phyloP scores from a whole-genome alignment of 139 green algal species.

The Chlorella sp. region DNA sequence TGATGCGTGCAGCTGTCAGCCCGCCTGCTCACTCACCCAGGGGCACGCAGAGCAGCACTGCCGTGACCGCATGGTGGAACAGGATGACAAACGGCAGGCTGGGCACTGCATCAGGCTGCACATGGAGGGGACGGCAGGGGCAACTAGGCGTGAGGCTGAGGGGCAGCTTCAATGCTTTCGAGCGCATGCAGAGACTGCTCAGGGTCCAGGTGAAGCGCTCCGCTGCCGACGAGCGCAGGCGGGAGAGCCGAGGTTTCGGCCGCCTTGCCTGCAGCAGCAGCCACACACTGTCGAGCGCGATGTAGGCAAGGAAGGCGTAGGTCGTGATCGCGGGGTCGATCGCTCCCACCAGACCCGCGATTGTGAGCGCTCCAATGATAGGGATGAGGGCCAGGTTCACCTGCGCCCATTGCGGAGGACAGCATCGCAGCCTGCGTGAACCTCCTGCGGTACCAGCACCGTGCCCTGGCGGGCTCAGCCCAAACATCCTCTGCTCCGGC shows the following conservation, averaged over 20 bases:
- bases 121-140: background rate
- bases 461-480: too few relatives aligned
- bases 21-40: too few relatives aligned
- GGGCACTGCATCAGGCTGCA: conserved; percentile 42
- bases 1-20: too few relatives aligned
- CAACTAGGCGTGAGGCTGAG: background rate
- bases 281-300: conserved; percentile 52
- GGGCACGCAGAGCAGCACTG: conserved; percentile 51
- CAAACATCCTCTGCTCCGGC: too few relatives aligned
- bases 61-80: conserved; percentile 51
- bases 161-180: background rate
- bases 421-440: too few relatives aligned
- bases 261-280: background rate
- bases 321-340: conserved; percentile 40
- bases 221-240: background rate
- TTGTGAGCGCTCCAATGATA: conserved; percentile 25
- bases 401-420: too few relatives aligned
- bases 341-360: conserved; percentile 33
- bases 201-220: background rate
- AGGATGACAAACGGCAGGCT: conserved; percentile 51
- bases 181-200: background rate
- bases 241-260: background rate
- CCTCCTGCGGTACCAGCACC: too few relatives aligned
- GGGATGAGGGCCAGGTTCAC: conserved; percentile 48
- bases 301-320: conserved; percentile 40